phyloP scores from a whole-genome alignment of 805 yeast genomes.

The Ogataea nakhonphanomensis region DNA sequence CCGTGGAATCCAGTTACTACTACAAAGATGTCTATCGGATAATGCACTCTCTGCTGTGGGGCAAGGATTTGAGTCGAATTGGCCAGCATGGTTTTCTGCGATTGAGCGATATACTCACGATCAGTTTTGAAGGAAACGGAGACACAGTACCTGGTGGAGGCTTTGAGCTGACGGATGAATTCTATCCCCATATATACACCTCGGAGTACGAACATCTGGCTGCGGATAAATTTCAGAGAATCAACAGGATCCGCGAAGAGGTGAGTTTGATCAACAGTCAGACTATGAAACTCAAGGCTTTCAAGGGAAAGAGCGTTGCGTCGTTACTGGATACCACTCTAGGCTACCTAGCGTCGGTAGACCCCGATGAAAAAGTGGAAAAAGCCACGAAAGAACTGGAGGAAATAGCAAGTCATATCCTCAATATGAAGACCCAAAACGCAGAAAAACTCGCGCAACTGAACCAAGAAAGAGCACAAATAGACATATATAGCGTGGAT shows the following conservation, averaged over 20 bases:
- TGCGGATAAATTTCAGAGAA: conserved; percentile 16
- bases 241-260: conserved; percentile 16
- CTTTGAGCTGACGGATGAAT: conserved; percentile 28
- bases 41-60: conserved; percentile 33
- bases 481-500: conserved; percentile 29
- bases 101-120: conserved; percentile 35
- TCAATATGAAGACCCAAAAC: conserved; percentile 8
- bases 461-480: conserved; percentile 13
- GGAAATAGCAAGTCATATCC: conserved; percentile 14
- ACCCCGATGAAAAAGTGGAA: conserved; percentile 10
- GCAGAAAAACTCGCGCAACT: conserved; percentile 15
- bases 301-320: conserved; percentile 33
- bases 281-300: conserved; percentile 25
- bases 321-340: conserved; percentile 26
- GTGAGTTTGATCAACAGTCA: conserved; percentile 14
- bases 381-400: conserved; percentile 24
- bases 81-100: conserved; percentile 22
- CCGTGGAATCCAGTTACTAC: conserved; percentile 33
- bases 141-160: conserved; percentile 28
- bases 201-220: conserved; percentile 26
- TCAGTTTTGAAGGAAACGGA: conserved; percentile 32
- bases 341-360: conserved; percentile 21
- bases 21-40: conserved; percentile 32
- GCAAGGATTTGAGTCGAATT: conserved; percentile 23
- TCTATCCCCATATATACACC: conserved; percentile 41